phyloP scores from a whole-genome alignment of 768 basidiomycete genomes.

The Suillus hirtellus region DNA sequence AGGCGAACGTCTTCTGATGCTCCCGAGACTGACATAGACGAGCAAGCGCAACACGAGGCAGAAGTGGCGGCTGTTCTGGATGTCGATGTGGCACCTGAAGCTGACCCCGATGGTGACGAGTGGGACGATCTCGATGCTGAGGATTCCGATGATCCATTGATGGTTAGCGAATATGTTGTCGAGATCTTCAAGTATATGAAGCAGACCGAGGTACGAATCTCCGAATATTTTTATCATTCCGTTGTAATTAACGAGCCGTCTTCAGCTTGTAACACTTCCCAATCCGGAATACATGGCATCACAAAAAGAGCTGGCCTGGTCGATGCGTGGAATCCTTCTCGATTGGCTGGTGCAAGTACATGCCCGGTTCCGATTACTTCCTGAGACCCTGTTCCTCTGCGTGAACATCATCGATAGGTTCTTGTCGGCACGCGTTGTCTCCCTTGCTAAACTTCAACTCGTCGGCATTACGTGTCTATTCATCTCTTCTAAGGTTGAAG shows the following conservation, averaged over 20 bases:
- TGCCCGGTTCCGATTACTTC: conserved; percentile 77
- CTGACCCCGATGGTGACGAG: conserved; percentile 59
- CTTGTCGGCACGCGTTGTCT: conserved; percentile 69
- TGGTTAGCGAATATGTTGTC: conserved; percentile 95
- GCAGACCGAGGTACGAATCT: conserved; percentile 63
- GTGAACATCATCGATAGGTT: conserved; percentile 84
- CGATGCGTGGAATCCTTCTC: conserved; percentile 83
- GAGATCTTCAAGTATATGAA: conserved; percentile 95
- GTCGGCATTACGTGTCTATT: conserved; percentile 89
- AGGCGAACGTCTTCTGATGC: conserved; percentile 70
- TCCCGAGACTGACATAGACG: conserved; percentile 51
- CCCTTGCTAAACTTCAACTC: conserved; percentile 84
- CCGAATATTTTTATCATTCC: conserved; percentile 5
- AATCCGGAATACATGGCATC: conserved; percentile 81
- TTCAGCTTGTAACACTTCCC: conserved; percentile 74
- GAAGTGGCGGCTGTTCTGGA: conserved; percentile 45
- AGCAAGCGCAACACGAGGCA: conserved; percentile 26
- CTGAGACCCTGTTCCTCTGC: conserved; percentile 90
- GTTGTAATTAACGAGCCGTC: not conserved
- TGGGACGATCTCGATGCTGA: conserved; percentile 95
- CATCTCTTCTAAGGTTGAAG: conserved; percentile 89
- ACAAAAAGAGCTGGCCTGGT: conserved; percentile 85
- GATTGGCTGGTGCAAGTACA: conserved; percentile 97
- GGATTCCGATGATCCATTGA: conserved; percentile 90
- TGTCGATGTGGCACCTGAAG: conserved; percentile 54